A percentile compares a stretch with the other conserved stretches of the same genome.
These are phyloP conservation scores for Didymella lethalis DNA, from an alignment of 2,329 filamentous ascomycete genomes.

Conservation along the genomic window DNA sequence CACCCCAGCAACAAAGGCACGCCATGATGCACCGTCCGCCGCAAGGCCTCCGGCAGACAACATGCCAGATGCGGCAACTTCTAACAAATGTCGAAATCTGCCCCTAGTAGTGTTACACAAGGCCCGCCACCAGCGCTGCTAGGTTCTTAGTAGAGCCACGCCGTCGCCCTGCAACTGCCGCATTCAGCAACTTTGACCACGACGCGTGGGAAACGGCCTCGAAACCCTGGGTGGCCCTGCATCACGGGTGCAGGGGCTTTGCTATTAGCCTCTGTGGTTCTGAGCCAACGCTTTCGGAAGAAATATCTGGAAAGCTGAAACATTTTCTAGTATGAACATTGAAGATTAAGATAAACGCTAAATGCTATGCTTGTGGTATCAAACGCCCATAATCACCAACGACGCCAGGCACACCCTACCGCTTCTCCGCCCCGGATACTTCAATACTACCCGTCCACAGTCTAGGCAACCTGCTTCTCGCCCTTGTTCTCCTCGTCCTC, in stretches of 20 bases:
- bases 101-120: constrained; percentile 21
- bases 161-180: constrained; percentile 16
- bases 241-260: not conserved
- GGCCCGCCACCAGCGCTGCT: constrained; percentile 19
- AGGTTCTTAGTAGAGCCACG: constrained; percentile 5
- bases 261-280: not conserved
- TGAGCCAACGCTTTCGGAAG: not conserved
- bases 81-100: not conserved
- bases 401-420: not conserved
- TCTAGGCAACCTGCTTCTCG: constrained; percentile 33
- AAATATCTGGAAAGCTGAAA: not conserved
- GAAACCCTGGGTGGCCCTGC: constrained; percentile 13
- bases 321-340: not conserved
- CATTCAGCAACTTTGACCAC: constrained; percentile 12
- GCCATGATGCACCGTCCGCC: not conserved
- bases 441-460: not conserved
- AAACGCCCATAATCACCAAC: not conserved
- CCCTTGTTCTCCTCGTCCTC: constrained; percentile 60
- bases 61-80: constrained; percentile 14
- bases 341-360: not conserved
- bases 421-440: not conserved
- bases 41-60: not conserved
- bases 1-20: not conserved
- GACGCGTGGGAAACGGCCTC: constrained; percentile 6
- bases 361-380: not conserved